phyloP scores from a whole-genome alignment of 2,329 filamentous ascomycete species.

The Ceratocystiopsis sp. region DNA sequence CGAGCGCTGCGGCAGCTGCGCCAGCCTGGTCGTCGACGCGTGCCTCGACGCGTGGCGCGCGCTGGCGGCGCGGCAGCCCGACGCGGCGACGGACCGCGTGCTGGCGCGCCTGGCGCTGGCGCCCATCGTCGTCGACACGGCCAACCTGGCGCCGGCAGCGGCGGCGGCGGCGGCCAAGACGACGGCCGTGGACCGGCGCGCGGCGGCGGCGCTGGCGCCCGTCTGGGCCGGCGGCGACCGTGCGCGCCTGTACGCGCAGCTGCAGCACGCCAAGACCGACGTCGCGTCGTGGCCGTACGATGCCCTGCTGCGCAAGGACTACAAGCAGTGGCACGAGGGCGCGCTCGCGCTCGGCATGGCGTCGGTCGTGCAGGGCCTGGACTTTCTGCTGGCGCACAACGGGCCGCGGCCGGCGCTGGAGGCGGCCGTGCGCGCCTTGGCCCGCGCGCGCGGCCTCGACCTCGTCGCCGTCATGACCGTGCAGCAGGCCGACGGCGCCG shows the following conservation, averaged over 20 bases:
- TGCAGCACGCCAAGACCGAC: slow-evolving; percentile 50
- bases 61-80: slow-evolving; percentile 22
- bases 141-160: slow-evolving; percentile 40
- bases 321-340: slow-evolving; percentile 52
- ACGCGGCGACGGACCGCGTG: slow-evolving; percentile 15
- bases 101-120: slow-evolving; percentile 52
- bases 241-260: slow-evolving; percentile 37
- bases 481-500: slow-evolving; percentile 31
- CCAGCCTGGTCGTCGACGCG: slow-evolving; percentile 46
- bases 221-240: slow-evolving; percentile 28
- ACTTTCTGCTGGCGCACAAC: slow-evolving; percentile 39
- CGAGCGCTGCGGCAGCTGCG: slow-evolving; percentile 53
- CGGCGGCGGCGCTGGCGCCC: slow-evolving; percentile 14
- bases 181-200: slow-evolving; percentile 39
- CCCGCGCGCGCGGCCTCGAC: slow-evolving; percentile 39
- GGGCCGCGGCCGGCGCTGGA: slow-evolving; percentile 29
- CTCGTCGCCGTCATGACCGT: slow-evolving; percentile 54
- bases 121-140: slow-evolving; percentile 58
- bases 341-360: slow-evolving; percentile 45
- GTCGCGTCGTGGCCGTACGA: slow-evolving; percentile 41
- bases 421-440: slow-evolving; percentile 32
- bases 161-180: too few species aligned
- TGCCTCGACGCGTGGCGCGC: slow-evolving; percentile 33
- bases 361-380: slow-evolving; percentile 44
- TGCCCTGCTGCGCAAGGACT: slow-evolving; percentile 66